These are phyloP conservation scores for Puya raimondii DNA, from an alignment of 176 grass and related monocot genomes.

Conservation along the genomic window DNA sequence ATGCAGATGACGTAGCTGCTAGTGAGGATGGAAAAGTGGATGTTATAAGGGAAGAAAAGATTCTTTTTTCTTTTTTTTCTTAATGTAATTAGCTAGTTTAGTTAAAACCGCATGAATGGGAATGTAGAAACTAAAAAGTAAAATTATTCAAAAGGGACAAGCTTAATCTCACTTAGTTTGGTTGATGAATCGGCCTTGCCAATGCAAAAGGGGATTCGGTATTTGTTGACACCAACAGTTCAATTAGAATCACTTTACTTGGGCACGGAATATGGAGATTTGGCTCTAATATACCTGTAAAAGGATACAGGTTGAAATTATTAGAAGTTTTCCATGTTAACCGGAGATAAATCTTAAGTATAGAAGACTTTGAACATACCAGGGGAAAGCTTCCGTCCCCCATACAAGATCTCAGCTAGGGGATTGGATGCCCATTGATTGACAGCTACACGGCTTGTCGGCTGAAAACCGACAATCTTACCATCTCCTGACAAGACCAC, in stretches of 20 bases:
- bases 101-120: too few species aligned
- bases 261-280: conserved; percentile 57
- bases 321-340: conserved; percentile 4
- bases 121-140: not conserved
- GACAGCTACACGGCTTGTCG: conserved; percentile 61
- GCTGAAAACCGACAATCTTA: conserved; percentile 84
- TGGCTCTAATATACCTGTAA: conserved; percentile 64
- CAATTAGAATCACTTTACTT: conserved; percentile 39
- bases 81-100: too few species aligned
- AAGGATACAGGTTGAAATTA: conserved; percentile 17
- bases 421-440: conserved; percentile 74
- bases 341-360: conserved; percentile 7
- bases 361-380: conserved; percentile 26
- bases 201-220: conserved; percentile 59
- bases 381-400: conserved; percentile 45
- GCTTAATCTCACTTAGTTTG: conserved; percentile 18
- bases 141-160: not conserved
- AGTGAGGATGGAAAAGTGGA: too few species aligned
- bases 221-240: conserved; percentile 65
- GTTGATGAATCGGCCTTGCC: conserved; percentile 45
- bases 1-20: too few species aligned
- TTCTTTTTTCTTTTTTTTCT: too few species aligned
- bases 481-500: conserved; percentile 73
- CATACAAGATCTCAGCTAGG: conserved; percentile 46
- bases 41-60: too few species aligned